These are phyloP conservation scores for Oenanthe sinensis DNA, from an alignment of 129 eudicot species.

Conservation along the genomic window DNA sequence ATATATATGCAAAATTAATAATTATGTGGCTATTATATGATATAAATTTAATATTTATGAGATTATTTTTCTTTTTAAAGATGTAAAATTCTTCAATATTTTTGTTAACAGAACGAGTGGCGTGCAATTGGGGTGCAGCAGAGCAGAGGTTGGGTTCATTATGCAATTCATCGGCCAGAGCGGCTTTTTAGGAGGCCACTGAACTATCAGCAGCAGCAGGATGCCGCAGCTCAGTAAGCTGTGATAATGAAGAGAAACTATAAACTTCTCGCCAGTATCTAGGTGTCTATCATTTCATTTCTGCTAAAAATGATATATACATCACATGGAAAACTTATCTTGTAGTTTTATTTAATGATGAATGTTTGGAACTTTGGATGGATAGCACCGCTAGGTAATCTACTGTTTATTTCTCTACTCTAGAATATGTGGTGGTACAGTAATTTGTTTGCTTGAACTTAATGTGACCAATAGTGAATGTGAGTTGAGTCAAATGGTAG, in stretches of 20 bases:
- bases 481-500: neutral
- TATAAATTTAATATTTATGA: neutral
- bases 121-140: constrained; percentile 97
- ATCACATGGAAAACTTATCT: neutral
- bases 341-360: neutral
- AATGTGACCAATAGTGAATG: too few species aligned
- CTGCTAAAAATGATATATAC: neutral
- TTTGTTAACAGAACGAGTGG: constrained; percentile 63
- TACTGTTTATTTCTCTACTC: neutral
- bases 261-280: neutral
- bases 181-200: constrained; percentile 89
- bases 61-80: neutral
- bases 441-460: neutral
- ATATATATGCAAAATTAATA: neutral
- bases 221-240: constrained; percentile 38
- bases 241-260: neutral
- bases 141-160: constrained; percentile 99
- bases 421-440: neutral
- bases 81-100: neutral
- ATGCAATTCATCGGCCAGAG: constrained; percentile 94
- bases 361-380: neutral
- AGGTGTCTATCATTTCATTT: neutral
- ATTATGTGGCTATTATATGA: neutral
- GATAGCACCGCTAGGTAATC: neutral
- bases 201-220: constrained; percentile 45